Evolutionary conservation across 176 grass and related monocot species (phyloP), one percentile per base, ranked within the genome.

Genomic region (Bolboschoenus planiculmis): DNA sequence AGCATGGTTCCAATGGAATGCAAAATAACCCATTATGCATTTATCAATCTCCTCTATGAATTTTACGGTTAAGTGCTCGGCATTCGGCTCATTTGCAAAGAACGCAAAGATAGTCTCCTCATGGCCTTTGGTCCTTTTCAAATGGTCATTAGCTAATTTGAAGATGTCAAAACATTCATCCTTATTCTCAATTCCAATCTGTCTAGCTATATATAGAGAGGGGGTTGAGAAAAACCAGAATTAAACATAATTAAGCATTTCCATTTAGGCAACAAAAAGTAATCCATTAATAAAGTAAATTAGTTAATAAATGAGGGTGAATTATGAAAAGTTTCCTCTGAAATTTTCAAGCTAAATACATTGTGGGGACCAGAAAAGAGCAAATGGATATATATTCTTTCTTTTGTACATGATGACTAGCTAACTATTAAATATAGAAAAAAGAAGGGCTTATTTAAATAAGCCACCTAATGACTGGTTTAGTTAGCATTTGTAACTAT

Each of bases 21-120:
- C 91, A 83, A 99, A 99, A 79, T 99, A 99, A n/a, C 91, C 76
- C 7, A 99, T 88, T 31, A 99, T 95, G 83, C 96, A 95, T 63
- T 84, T 95, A 64, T 99, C 96, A 15, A 95, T 51, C 51, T 99
- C 96, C 79, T 99, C 92, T 59, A 99, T 88, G 16, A 93, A 84
- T 78, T 91, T 88, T 64, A 95, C 89, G 21, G 91, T 87, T 56
- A 93, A 72, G 50, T 53, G 82, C 59, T 93, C 92, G 10, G 89
- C 84, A 78, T 95, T 86, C 83, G 88, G 84, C 37, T 79, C 90
- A 78, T 85, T 93, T 5, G 94, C 84, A 80, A 99, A 95, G 84
- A 95, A 93, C 1, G 90, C 87, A 11, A 93, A 92, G 13, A 99
- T 83, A 61, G 85, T 90, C 57, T 93, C 89, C 4, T 99, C 96